Conservation (phyloP, 768 basidiomycete species). For the Naganishia friedmannii region DNA sequence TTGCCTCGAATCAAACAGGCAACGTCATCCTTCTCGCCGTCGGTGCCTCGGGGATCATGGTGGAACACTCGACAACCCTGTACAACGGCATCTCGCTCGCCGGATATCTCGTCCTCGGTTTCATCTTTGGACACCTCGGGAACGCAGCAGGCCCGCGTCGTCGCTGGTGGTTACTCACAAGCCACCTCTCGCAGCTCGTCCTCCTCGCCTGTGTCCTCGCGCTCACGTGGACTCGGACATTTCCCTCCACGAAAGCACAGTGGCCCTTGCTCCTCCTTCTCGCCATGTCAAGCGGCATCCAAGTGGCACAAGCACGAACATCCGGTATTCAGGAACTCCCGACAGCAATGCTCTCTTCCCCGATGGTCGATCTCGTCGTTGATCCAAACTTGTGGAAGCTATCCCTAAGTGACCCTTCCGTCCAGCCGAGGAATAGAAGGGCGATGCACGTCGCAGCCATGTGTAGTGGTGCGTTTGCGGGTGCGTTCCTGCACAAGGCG, state of each 20-base stretch:
- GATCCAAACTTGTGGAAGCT: conserved; percentile 5
- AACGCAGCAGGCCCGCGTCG: conserved; percentile 11
- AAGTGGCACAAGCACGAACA: conserved; percentile 25
- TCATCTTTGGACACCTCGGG: conserved; percentile 18
- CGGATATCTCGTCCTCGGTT: conserved; percentile 19
- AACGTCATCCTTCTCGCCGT: conserved; percentile 30
- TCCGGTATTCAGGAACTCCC: conserved; percentile 25
- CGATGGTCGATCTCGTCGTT: conserved; percentile 23
- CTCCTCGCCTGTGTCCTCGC: conserved; percentile 1
- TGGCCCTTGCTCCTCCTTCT: conserved; percentile 27
- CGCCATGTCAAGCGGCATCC: conserved; percentile 20
- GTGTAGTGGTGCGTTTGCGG: conserved; percentile 9
- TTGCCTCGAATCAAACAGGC: conserved; percentile 28
- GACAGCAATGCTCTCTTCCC: conserved; percentile 26
- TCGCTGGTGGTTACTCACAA: conserved; percentile 23
- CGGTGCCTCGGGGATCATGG: conserved; percentile 17
- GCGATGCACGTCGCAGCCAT: conserved; percentile 14
- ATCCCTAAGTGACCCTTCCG: neutral
- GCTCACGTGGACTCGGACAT: conserved; percentile 7
- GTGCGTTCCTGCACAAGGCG: conserved; percentile 22
- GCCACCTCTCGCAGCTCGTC: conserved; percentile 7
- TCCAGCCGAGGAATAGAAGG: conserved; percentile 25
- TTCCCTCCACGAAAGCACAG: neutral
- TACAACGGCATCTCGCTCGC: conserved; percentile 27
- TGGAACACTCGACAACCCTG: conserved; percentile 20